A percentile compares a stretch with the other conserved stretches of the same genome.
These are phyloP conservation scores for Decorospora gaudefroyi DNA, from an alignment of 2,329 filamentous ascomycete genomes.

Conservation along the genomic window DNA sequence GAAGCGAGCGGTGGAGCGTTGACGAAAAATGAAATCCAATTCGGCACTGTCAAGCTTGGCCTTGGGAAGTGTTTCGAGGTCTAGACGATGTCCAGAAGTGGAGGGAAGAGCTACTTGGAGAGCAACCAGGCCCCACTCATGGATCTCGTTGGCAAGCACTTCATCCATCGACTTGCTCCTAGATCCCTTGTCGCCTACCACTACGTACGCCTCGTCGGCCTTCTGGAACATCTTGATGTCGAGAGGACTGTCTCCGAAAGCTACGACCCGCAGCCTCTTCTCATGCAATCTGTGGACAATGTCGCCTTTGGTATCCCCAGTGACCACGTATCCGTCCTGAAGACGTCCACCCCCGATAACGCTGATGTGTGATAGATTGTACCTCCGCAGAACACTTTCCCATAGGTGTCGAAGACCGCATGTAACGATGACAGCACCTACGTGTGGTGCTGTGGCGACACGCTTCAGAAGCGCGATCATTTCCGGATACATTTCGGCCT, in stretches of 20 bases:
- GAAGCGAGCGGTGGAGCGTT: conserved; percentile 18
- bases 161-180: conserved; percentile 60
- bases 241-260: conserved; percentile 64
- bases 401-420: conserved; percentile 60
- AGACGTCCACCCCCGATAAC: conserved; percentile 60
- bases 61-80: conserved; percentile 52
- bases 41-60: conserved; percentile 24
- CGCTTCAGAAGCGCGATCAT: conserved; percentile 53
- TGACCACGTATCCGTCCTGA: conserved; percentile 57
- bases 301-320: conserved; percentile 55
- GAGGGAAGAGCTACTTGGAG: conserved; percentile 56
- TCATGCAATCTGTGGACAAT: conserved; percentile 53
- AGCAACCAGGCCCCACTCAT: conserved; percentile 47
- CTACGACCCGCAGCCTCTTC: conserved; percentile 52
- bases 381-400: conserved; percentile 57
- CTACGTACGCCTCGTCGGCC: conserved; percentile 60
- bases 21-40: conserved; percentile 16
- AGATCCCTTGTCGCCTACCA: conserved; percentile 55
- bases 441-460: conserved; percentile 39
- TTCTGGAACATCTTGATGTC: conserved; percentile 62
- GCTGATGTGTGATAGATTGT: conserved; percentile 52
- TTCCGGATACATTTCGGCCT: conserved; percentile 54
- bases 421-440: conserved; percentile 59
- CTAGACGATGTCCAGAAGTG: conserved; percentile 49
- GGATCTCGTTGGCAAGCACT: conserved; percentile 52